A percentile compares a stretch with the other conserved stretches of the same genome.
Conservation (phyloP, 495 filamentous ascomycete species). For the Pyronema omphalodes region DNA sequence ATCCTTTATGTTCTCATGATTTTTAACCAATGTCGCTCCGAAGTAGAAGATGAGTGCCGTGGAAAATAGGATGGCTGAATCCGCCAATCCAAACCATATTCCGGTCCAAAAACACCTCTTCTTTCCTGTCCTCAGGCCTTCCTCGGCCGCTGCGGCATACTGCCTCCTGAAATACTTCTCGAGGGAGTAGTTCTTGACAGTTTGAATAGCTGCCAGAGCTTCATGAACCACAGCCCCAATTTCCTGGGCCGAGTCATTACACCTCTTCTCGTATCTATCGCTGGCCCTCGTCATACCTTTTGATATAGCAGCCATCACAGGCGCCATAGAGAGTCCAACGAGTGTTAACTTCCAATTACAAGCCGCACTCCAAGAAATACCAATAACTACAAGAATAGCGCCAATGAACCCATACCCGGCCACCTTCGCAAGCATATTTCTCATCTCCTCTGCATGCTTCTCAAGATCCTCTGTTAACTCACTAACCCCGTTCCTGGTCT, state of each 20-base stretch:
- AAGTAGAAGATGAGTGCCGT: slow-evolving; percentile 77
- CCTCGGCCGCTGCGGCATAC: slow-evolving; percentile 33
- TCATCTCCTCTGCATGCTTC: slow-evolving; percentile 73
- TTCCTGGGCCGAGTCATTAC: slow-evolving; percentile 38
- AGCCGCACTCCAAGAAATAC: slow-evolving; percentile 53
- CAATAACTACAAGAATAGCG: slow-evolving; percentile 41
- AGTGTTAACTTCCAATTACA: slow-evolving; percentile 70
- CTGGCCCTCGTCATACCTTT: slow-evolving; percentile 42
- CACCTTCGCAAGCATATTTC: slow-evolving; percentile 63
- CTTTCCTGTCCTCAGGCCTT: slow-evolving; percentile 37
- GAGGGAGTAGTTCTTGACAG: slow-evolving; percentile 59
- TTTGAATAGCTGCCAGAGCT: slow-evolving; percentile 63
- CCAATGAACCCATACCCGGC: slow-evolving; percentile 49
- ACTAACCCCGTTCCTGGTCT: slow-evolving; percentile 44
- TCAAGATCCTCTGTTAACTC: slow-evolving; percentile 54
- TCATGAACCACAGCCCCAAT: slow-evolving; percentile 49
- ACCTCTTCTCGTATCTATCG: slow-evolving; percentile 50
- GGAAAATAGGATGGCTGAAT: slow-evolving; percentile 50
- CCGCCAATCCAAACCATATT: slow-evolving; percentile 54
- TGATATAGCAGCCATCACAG: slow-evolving; percentile 48
- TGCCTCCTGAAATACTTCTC: slow-evolving; percentile 58
- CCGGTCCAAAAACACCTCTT: slow-evolving; percentile 46
- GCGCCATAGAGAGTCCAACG: slow-evolving; percentile 48
- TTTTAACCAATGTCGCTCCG: slow-evolving; percentile 40
- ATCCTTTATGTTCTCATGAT: slow-evolving; percentile 32